phyloP scores from a whole-genome alignment of 495 filamentous ascomycete genomes.

The Talaromyces proteolyticus region DNA sequence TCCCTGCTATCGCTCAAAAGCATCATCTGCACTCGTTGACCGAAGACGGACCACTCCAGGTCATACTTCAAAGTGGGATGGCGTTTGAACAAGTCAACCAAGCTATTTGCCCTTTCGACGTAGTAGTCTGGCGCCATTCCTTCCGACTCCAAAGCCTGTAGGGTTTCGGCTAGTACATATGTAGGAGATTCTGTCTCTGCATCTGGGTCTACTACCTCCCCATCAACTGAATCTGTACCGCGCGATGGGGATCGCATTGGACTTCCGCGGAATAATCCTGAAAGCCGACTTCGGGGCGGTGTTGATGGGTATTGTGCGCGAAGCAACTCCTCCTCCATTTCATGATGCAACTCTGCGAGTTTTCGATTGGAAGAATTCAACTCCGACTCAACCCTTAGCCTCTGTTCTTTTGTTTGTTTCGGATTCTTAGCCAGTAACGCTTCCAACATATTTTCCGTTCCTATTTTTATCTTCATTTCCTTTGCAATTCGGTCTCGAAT shows the following conservation, averaged over 20 bases:
- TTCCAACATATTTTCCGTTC: slow-evolving; percentile 95
- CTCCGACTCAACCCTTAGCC: slow-evolving; percentile 80
- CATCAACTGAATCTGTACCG: slow-evolving; percentile 32
- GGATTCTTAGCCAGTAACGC: slow-evolving; percentile 90
- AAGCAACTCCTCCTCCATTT: slow-evolving; percentile 69
- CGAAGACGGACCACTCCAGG: slow-evolving; percentile 90
- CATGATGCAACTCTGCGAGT: slow-evolving; percentile 73
- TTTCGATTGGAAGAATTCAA: slow-evolving; percentile 86
- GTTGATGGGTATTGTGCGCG: slow-evolving; percentile 60
- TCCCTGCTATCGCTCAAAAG: slow-evolving; percentile 92
- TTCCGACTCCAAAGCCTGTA: slow-evolving; percentile 80
- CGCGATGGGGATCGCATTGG: slow-evolving; percentile 62
- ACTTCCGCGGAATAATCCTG: slow-evolving; percentile 59
- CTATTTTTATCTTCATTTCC: slow-evolving; percentile 95
- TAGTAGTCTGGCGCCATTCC: slow-evolving; percentile 92
- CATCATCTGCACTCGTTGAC: slow-evolving; percentile 87
- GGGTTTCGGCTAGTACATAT: slow-evolving; percentile 78
- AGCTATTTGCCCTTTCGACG: slow-evolving; percentile 79
- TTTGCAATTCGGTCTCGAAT: slow-evolving; percentile 81
- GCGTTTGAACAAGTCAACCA: slow-evolving; percentile 89
- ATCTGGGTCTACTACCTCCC: slow-evolving; percentile 41
- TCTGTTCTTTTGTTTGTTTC: slow-evolving; percentile 91
- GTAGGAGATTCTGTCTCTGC: slow-evolving; percentile 79
- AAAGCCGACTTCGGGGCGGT: slow-evolving; percentile 61
- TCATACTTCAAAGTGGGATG: slow-evolving; percentile 94